These are phyloP conservation scores for Trichoderma reesei DNA, from an alignment of 495 filamentous ascomycete genomes.

Conservation along the genomic window DNA sequence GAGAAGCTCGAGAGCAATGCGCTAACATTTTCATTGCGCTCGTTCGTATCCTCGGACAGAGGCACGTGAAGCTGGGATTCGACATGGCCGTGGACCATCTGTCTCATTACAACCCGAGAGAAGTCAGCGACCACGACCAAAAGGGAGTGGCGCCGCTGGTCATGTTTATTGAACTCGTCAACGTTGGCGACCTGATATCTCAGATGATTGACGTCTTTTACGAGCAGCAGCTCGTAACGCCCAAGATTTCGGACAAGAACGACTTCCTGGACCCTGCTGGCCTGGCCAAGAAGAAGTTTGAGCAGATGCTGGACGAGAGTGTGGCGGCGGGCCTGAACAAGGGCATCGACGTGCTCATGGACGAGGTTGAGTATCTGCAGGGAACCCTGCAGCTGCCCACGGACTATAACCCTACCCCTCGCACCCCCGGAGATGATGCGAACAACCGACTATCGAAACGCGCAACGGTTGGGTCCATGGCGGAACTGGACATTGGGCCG, in stretches of 20 bases:
- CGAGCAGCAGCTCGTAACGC: constrained; percentile 78
- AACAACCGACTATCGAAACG: neutral
- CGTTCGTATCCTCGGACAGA: constrained; percentile 68
- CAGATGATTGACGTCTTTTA: constrained; percentile 99
- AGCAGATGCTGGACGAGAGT: constrained; percentile 96
- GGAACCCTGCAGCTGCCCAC: constrained; percentile 78
- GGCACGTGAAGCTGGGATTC: constrained; percentile 88
- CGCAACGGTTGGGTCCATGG: constrained; percentile 11
- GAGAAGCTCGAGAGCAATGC: constrained; percentile 83
- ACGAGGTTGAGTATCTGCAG: constrained; percentile 91
- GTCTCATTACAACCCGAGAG: constrained; percentile 80
- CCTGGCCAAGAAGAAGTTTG: constrained; percentile 95
- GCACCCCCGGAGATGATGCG: constrained; percentile 14
- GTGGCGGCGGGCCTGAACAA: constrained; percentile 94
- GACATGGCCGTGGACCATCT: constrained; percentile 87
- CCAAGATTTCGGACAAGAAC: constrained; percentile 77
- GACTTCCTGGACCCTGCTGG: constrained; percentile 89
- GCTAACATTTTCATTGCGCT: constrained; percentile 79
- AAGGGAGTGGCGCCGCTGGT: constrained; percentile 81
- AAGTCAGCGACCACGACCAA: constrained; percentile 59
- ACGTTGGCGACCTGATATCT: constrained; percentile 94
- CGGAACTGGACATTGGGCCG: constrained; percentile 59
- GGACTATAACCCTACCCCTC: constrained; percentile 75
- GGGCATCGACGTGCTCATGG: constrained; percentile 96
- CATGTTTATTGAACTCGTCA: constrained; percentile 94